phyloP scores from a whole-genome alignment of 805 yeast genomes.

The Yarrowia sp. region DNA sequence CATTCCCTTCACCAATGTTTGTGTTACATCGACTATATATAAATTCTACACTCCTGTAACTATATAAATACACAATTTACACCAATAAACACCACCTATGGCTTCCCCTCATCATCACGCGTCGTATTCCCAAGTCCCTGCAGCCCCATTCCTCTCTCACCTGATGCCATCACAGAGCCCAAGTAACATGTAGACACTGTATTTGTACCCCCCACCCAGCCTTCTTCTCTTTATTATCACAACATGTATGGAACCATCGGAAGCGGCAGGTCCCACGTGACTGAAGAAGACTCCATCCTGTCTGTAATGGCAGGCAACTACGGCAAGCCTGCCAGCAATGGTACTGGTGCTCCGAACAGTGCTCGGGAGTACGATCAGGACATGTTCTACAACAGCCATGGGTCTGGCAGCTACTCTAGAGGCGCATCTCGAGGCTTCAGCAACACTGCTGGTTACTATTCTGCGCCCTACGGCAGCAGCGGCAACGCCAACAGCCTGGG shows the following conservation, averaged over 20 bases:
- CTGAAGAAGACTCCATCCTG: slow-evolving; percentile 19
- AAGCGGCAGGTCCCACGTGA: background rate
- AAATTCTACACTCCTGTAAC: too few species aligned
- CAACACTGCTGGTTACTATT: slow-evolving; percentile 1
- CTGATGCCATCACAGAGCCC: background rate
- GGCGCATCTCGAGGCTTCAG: slow-evolving; percentile 1
- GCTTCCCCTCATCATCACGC: too few species aligned
- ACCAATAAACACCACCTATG: too few species aligned
- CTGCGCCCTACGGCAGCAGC: slow-evolving; percentile 9
- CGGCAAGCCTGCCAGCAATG: slow-evolving; percentile 4
- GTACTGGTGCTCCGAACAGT: background rate
- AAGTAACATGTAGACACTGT: too few species aligned
- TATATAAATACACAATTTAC: too few species aligned
- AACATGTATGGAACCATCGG: slow-evolving; percentile 11
- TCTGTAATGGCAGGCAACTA: slow-evolving; percentile 23
- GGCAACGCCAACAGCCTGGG: background rate
- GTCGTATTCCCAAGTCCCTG: too few species aligned
- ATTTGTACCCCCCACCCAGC: too few species aligned
- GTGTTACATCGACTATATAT: too few species aligned
- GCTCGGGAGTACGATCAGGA: background rate
- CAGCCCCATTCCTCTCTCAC: background rate
- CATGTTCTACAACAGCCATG: background rate
- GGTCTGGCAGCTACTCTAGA: slow-evolving; percentile 1
- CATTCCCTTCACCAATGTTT: too few species aligned
- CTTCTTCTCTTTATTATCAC: too few species aligned